phyloP scores from a whole-genome alignment of 768 basidiomycete genomes.

The Solioccasus polychromus region DNA sequence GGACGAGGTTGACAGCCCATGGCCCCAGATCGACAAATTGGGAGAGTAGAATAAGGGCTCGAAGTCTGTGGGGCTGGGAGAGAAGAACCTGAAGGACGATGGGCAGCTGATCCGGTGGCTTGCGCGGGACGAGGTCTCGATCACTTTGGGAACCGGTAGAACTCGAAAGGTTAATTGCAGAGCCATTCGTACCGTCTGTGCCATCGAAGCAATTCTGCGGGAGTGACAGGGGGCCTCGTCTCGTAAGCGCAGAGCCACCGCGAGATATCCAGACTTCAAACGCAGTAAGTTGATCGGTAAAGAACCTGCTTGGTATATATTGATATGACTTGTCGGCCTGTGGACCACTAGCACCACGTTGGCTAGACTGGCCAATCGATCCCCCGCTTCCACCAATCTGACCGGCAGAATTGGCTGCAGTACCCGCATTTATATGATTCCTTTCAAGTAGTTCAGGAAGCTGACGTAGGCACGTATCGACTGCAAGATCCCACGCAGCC shows the following conservation, averaged over 20 bases:
- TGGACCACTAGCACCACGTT: slow-evolving; percentile 20
- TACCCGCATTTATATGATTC: slow-evolving; percentile 21
- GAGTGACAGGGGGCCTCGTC: slow-evolving; percentile 70
- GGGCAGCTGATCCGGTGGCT: slow-evolving; percentile 95
- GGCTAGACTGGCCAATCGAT: slow-evolving; percentile 14
- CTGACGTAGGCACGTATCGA: slow-evolving; percentile 91
- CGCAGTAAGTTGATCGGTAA: slow-evolving; percentile 92
- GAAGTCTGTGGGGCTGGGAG: slow-evolving; percentile 92
- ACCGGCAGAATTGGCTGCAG: slow-evolving; percentile 22
- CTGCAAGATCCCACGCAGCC: slow-evolving; percentile 97
- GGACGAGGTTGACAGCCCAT: slow-evolving; percentile 95
- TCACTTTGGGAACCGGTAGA: slow-evolving; percentile 17
- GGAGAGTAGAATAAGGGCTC: slow-evolving; percentile 92
- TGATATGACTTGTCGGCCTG: slow-evolving; percentile 50
- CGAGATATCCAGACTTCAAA: slow-evolving; percentile 99
- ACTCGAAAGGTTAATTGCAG: slow-evolving; percentile 15
- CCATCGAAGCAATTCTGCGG: slow-evolving; percentile 42
- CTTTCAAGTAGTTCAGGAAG: slow-evolving; percentile 76
- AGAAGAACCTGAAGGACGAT: slow-evolving; percentile 97
- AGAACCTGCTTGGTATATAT: slow-evolving; percentile 89
- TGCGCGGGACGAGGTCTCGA: slow-evolving; percentile 67
- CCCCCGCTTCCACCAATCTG: slow-evolving; percentile 10
- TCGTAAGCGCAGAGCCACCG: slow-evolving; percentile 81
- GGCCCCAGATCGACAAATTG: slow-evolving; percentile 98
- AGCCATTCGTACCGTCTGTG: slow-evolving; percentile 16